A percentile compares a stretch with the other conserved stretches of the same genome.
phyloP scores from a whole-genome alignment of 2,329 filamentous ascomycete species.

The Aspergillus sojae region DNA sequence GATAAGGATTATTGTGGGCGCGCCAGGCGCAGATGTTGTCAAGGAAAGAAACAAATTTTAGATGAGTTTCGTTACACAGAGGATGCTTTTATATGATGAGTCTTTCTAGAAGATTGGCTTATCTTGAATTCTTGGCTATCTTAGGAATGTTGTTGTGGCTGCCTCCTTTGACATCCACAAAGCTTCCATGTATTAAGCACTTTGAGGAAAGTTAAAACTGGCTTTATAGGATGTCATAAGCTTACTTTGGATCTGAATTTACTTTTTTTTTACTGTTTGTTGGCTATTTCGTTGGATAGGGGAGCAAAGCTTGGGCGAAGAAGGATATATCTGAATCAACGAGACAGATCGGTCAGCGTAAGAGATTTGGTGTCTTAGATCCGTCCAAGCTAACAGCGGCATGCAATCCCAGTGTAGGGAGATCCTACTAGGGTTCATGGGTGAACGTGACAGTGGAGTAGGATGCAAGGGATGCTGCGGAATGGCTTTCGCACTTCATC shows the following conservation, averaged over 20 bases:
- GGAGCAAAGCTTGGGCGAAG: neutral
- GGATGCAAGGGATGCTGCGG: neutral
- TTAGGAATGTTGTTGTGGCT: neutral
- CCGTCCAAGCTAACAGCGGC: neutral
- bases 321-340: neutral
- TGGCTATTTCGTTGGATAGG: neutral
- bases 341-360: neutral
- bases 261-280: too few relatives aligned
- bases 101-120: neutral
- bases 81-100: neutral
- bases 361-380: neutral
- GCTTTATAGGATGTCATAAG: too few relatives aligned
- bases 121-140: neutral
- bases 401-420: neutral
- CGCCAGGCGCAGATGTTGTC: too few relatives aligned
- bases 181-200: neutral
- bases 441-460: neutral
- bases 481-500: neutral
- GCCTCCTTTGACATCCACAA: neutral
- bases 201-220: neutral
- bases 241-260: too few relatives aligned
- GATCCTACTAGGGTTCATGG: neutral
- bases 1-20: too few relatives aligned
- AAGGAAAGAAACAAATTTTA: too few relatives aligned
- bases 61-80: neutral